Evolutionary conservation across 768 basidiomycete genomes (phyloP).

Genomic region (Lyophyllum decastes): DNA sequence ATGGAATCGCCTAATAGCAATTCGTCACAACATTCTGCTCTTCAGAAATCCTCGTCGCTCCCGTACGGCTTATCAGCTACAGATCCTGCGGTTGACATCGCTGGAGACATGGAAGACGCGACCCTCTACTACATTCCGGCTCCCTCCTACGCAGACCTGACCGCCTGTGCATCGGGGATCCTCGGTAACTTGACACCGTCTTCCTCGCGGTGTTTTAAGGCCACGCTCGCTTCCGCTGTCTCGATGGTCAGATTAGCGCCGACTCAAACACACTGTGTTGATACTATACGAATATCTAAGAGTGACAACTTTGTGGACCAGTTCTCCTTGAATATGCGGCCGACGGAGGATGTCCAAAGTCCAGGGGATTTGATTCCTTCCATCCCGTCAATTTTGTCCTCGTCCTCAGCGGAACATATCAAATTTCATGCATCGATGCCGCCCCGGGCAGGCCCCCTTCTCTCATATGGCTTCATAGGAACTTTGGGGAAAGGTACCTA

Average conservation of each 20-base stretch:
- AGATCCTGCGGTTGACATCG: background rate
- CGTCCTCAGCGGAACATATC: background rate
- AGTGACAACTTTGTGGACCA: background rate
- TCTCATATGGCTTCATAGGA: conserved; percentile 16
- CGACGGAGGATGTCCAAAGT: background rate
- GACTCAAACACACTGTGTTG: background rate
- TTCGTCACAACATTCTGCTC: too few relatives aligned
- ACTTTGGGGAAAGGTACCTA: conserved; percentile 25
- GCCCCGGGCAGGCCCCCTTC: background rate
- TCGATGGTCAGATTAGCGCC: background rate
- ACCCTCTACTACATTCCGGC: conserved; percentile 4
- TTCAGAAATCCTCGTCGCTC: background rate
- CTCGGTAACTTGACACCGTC: background rate
- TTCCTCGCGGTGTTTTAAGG: background rate
- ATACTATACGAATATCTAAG: background rate
- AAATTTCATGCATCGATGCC: background rate
- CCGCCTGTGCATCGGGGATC: conserved; percentile 9
- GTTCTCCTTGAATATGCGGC: background rate
- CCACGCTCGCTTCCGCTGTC: background rate
- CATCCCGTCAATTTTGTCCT: conserved; percentile 1
- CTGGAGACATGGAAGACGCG: conserved; percentile 9
- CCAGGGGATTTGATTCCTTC: background rate
- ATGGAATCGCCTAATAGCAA: background rate
- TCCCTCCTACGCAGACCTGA: conserved; percentile 7
- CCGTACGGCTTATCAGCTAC: background rate